Evolutionary conservation across 768 basidiomycete species (phyloP).

Genomic region (Rhodotorula graminis): DNA sequence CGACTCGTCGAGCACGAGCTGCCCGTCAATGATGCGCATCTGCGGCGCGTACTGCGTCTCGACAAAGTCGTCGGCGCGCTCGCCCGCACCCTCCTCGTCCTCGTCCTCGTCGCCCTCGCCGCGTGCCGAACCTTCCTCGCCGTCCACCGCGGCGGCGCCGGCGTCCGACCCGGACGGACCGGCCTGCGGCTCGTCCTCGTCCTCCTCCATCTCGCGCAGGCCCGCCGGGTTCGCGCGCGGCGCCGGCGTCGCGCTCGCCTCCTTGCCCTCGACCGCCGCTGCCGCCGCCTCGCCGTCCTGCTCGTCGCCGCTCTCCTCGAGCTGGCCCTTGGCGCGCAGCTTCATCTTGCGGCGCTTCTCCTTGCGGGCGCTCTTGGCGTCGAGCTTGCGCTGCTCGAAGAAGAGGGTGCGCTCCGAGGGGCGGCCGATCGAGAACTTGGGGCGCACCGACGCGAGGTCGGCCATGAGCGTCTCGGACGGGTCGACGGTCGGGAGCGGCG

Average conservation of each 20-base stretch:
- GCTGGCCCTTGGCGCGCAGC: constrained; percentile 4
- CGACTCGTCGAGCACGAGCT: constrained; percentile 79
- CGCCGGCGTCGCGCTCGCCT: neutral
- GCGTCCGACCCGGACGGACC: neutral
- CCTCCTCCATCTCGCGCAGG: neutral
- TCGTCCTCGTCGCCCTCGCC: neutral
- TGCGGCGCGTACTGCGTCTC: constrained; percentile 76
- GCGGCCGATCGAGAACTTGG: constrained; percentile 6
- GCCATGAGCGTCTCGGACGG: constrained; percentile 31
- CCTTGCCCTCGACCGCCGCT: neutral
- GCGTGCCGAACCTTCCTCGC: too few relatives aligned
- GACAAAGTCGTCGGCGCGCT: constrained; percentile 58
- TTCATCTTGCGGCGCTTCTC: constrained; percentile 24
- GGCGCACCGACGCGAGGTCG: constrained; percentile 17
- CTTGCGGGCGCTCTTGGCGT: constrained; percentile 4
- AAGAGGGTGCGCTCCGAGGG: constrained; percentile 19
- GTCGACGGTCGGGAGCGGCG: constrained; percentile 15
- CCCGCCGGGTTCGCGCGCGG: neutral
- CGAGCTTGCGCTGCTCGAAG: constrained; percentile 16
- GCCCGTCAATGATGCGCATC: constrained; percentile 79
- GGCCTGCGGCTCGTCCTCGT: neutral
- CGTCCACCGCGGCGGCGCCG: neutral
- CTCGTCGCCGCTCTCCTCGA: neutral
- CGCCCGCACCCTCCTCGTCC: constrained; percentile 49
- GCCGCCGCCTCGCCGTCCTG: neutral